Conservation (phyloP, 176 grass and related monocot species). For the Avena insularis region DNA sequence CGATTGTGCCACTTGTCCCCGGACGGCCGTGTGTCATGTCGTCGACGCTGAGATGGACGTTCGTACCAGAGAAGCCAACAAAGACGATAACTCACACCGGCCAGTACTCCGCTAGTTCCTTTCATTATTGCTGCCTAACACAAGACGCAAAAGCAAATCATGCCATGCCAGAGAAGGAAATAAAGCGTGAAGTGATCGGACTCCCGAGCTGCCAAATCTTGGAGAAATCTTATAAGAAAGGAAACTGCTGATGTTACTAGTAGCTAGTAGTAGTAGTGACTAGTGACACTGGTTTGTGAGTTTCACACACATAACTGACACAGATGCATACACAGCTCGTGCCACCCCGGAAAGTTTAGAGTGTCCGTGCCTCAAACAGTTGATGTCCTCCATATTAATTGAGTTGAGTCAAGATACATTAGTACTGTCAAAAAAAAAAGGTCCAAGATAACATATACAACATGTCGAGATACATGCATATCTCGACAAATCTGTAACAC, state of each 20-base stretch:
- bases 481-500: no score
- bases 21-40: not conserved
- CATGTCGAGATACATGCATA: no score
- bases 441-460: no score
- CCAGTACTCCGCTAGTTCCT: not conserved
- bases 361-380: no score
- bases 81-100: not conserved
- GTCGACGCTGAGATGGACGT: not conserved
- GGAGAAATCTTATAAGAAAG: not conserved
- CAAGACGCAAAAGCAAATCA: constrained; percentile 29
- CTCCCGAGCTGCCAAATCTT: not conserved
- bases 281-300: no score
- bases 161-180: not conserved
- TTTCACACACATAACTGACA: no score
- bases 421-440: no score
- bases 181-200: not conserved
- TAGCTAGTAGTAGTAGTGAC: no score
- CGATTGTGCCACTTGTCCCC: not conserved
- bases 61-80: not conserved
- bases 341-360: no score
- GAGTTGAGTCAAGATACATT: no score
- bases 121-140: not conserved
- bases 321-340: no score
- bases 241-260: not conserved
- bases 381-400: no score